Evolutionary conservation across 1,139 yeast genomes (phyloP).

Genomic region (Scheffersomyces segobiensis): DNA sequence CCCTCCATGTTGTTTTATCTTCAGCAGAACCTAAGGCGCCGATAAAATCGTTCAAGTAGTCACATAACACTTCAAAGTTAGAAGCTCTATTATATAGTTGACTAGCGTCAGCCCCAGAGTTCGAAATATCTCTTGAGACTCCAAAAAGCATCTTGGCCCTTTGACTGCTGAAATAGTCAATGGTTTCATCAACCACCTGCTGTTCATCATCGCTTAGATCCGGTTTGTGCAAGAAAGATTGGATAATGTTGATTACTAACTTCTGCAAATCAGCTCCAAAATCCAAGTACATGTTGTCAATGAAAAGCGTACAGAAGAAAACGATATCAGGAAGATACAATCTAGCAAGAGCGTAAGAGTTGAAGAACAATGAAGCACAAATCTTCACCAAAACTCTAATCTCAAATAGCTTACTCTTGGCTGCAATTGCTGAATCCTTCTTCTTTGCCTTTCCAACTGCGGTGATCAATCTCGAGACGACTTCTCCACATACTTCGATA

Average conservation of each 20-base stretch:
- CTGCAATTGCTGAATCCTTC: conserved; percentile 56
- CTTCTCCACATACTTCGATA: conserved; percentile 68
- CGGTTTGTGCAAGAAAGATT: conserved; percentile 66
- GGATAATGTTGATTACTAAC: conserved; percentile 67
- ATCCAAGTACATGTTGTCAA: conserved; percentile 72
- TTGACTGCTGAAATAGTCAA: conserved; percentile 65
- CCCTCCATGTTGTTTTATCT: conserved; percentile 60
- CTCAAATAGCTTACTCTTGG: conserved; percentile 69
- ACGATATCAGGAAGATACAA: conserved; percentile 73
- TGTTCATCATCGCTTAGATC: conserved; percentile 46
- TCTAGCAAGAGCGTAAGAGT: conserved; percentile 64
- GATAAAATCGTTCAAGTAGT: conserved; percentile 55
- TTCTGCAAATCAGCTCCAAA: conserved; percentile 68
- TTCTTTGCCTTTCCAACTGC: conserved; percentile 51
- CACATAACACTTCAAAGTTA: conserved; percentile 66
- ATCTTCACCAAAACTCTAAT: conserved; percentile 68
- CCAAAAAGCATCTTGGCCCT: conserved; percentile 79
- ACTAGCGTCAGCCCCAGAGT: conserved; percentile 25
- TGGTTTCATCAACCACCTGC: conserved; percentile 49
- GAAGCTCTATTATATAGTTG: conserved; percentile 50
- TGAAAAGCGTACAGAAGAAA: conserved; percentile 66
- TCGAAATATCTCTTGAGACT: conserved; percentile 59
- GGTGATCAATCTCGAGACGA: conserved; percentile 54
- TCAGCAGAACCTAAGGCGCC: conserved; percentile 50
- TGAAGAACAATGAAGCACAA: conserved; percentile 70